phyloP scores from a whole-genome alignment of 352 stramenopile genomes.

The Phytophthora aleatoria region DNA sequence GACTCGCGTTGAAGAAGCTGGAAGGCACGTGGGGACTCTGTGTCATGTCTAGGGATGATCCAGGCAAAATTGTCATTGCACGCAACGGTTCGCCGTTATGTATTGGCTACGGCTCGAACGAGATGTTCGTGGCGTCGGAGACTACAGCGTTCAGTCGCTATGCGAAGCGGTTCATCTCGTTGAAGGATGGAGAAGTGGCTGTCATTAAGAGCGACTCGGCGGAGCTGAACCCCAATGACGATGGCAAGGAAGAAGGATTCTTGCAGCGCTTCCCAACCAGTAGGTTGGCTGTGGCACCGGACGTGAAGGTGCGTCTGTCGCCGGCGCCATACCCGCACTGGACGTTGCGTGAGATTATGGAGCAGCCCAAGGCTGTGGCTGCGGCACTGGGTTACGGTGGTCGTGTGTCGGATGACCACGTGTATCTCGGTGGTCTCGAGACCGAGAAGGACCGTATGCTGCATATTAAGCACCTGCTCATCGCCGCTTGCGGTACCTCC shows the following conservation, averaged over 20 bases:
- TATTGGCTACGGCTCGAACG: slow-evolving; percentile 90
- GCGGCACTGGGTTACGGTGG: slow-evolving; percentile 94
- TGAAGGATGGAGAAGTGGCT: slow-evolving; percentile 96
- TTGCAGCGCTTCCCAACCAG: slow-evolving; percentile 87
- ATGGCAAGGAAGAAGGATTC: slow-evolving; percentile 78
- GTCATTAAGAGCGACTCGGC: slow-evolving; percentile 94
- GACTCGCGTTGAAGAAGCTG: slow-evolving; percentile 88
- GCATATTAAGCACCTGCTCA: slow-evolving; percentile 94
- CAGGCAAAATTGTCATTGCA: slow-evolving; percentile 96
- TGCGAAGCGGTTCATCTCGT: slow-evolving; percentile 98
- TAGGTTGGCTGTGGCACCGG: slow-evolving; percentile 90
- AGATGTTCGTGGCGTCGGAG: slow-evolving; percentile 97
- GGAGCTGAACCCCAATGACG: slow-evolving; percentile 90
- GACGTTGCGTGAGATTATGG: slow-evolving; percentile 95
- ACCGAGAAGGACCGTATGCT: slow-evolving; percentile 90
- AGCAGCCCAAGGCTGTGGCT: slow-evolving; percentile 97
- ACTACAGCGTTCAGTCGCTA: slow-evolving; percentile 94
- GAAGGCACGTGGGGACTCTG: slow-evolving; percentile 97
- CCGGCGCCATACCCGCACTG: slow-evolving; percentile 96
- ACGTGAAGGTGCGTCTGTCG: slow-evolving; percentile 95
- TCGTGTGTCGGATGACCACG: slow-evolving; percentile 92
- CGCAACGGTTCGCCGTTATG: slow-evolving; percentile 96
- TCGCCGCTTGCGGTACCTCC: slow-evolving; percentile 95
- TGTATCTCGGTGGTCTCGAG: slow-evolving; percentile 95
- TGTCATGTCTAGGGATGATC: slow-evolving; percentile 92